Conservation (phyloP, 805 yeast species). For the Candida nemodendra region DNA sequence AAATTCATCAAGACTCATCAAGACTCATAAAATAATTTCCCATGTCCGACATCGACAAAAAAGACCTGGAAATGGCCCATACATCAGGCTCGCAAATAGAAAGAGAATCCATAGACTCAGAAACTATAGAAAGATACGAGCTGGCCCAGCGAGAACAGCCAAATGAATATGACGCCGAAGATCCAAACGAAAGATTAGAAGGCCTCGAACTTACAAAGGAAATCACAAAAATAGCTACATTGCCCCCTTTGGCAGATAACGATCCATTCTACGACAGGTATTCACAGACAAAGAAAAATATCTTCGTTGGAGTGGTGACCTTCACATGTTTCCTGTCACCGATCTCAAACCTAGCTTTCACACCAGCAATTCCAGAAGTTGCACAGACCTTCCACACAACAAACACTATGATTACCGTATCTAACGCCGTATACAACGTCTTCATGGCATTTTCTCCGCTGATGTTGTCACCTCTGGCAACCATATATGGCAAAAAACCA, state of each 20-base stretch:
- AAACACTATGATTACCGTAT: constrained; percentile 44
- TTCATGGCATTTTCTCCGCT: constrained; percentile 56
- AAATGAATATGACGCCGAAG: constrained; percentile 3
- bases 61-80: too few relatives aligned
- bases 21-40: too few relatives aligned
- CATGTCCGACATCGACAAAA: too few relatives aligned
- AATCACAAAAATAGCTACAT: constrained; percentile 11
- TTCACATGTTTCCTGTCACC: constrained; percentile 46
- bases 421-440: constrained; percentile 50
- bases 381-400: constrained; percentile 47
- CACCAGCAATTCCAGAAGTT: constrained; percentile 53
- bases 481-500: constrained; percentile 50
- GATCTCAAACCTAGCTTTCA: constrained; percentile 41
- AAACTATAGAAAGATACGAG: too few relatives aligned
- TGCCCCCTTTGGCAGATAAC: constrained; percentile 26
- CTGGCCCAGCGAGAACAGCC: too few relatives aligned
- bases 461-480: constrained; percentile 48
- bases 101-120: too few relatives aligned
- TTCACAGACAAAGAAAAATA: constrained; percentile 24
- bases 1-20: too few relatives aligned
- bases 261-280: constrained; percentile 30
- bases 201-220: constrained; percentile 11
- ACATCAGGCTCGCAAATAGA: too few relatives aligned
- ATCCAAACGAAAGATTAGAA: constrained; percentile 2
- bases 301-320: constrained; percentile 35